Conservation (phyloP, 768 basidiomycete species). For the Inosperma sp. region DNA sequence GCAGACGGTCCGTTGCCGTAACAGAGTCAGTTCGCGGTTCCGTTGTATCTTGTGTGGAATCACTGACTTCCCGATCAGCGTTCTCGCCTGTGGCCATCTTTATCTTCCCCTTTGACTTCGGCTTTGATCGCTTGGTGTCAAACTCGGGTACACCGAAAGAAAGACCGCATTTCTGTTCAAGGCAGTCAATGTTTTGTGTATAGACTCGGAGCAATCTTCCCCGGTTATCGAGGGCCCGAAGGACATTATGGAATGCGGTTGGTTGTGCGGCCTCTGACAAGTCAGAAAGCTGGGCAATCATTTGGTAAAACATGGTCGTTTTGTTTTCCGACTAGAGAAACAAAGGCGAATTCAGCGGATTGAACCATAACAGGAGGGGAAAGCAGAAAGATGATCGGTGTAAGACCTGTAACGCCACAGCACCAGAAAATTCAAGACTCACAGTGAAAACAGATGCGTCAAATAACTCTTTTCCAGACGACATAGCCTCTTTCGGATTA, state of each 20-base stretch:
- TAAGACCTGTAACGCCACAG: background rate
- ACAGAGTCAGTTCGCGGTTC: constrained; percentile 10
- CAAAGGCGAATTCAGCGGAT: background rate
- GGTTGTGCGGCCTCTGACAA: constrained; percentile 69
- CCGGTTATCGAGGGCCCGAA: constrained; percentile 69
- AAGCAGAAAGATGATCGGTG: background rate
- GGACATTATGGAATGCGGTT: constrained; percentile 74
- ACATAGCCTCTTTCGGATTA: constrained; percentile 65
- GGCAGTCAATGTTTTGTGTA: constrained; percentile 91
- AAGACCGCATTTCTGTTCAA: constrained; percentile 83
- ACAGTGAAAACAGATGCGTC: constrained; percentile 89
- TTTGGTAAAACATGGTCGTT: constrained; percentile 77
- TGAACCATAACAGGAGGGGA: background rate
- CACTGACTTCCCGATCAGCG: constrained; percentile 4
- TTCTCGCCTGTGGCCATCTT: constrained; percentile 13
- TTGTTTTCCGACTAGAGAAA: constrained; percentile 60
- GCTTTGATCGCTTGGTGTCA: constrained; percentile 51
- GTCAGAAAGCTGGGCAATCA: constrained; percentile 80
- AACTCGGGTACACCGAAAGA: constrained; percentile 80
- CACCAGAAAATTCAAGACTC: constrained; percentile 27
- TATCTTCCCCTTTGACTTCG: constrained; percentile 43
- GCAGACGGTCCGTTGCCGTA: constrained; percentile 31
- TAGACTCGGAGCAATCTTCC: constrained; percentile 81
- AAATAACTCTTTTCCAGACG: constrained; percentile 83
- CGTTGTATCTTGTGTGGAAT: background rate